Base-by-base conservation (phyloP, 1,284 basidiomycete genomes). In the Chalciporus sp. region DNA sequence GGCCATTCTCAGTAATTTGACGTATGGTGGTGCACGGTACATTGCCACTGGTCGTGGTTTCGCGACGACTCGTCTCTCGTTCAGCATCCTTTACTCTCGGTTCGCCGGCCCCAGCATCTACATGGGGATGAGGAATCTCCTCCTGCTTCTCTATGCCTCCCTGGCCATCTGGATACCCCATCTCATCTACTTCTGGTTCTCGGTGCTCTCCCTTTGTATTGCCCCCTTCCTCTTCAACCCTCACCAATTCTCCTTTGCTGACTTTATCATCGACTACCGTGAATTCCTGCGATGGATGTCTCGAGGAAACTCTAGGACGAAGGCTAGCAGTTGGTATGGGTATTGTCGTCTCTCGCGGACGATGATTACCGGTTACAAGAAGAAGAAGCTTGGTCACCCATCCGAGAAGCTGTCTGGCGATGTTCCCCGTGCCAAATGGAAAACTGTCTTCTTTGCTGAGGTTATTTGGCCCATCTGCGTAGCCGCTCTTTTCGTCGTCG, bases 211-310 rank as follows among this genome's bases (percentile, higher is more conserved):
- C 42, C 83, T 97, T 16, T 95, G 92, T 73, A 82, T 97, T 60
- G 94, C 95, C 29, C 95, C 95, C 2, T 98, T 97, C 85, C 65
- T 98, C 58, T 97, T 98, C 84, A 98, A 98, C 75, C 95, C 95
- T 11, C 95, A 98, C 75, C 95, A 98, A 72, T 98, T 98, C 83
- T 92, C 93, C 20, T 92, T 88, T 71, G 75, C 91, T 63, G 95
- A 98, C 74, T 98, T 97, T 75, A 90, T 98, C 74, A 94, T 98
- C 70, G 95, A 98, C 74, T 98, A 98, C 74, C 88, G 95, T 61
- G 95, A 98, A 71, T 97, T 95, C 79, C 75, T 98, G 50, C 86
- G 95, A 52, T 98, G 95, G 95, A 97, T 98, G 94, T 96, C 92
- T 19, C 85, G 95, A 59, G 95, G 95, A 55, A 98, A 98, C 74